Percentiles rank a stretch among this genome's conserved stretches.
These are phyloP conservation scores for Tricholoma flavovirens DNA, from an alignment of 768 basidiomycete genomes.

Conservation along the genomic window DNA sequence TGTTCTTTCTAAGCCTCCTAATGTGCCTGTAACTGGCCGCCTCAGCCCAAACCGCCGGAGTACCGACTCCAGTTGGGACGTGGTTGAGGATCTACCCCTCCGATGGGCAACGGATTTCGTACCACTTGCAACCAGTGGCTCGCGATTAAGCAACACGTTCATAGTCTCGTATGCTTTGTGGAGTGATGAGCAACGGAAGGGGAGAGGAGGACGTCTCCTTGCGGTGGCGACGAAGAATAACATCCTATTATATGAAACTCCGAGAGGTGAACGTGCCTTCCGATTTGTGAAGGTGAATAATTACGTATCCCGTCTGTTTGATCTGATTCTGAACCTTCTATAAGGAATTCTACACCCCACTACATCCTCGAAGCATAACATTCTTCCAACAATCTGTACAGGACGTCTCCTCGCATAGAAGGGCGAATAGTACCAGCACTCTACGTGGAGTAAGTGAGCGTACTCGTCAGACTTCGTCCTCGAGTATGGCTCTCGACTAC, in stretches of 20 bases:
- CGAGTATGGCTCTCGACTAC: constrained; percentile 38
- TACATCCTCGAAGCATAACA: constrained; percentile 55
- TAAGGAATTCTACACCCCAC: constrained; percentile 81
- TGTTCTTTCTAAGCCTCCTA: constrained; percentile 1
- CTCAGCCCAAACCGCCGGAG: constrained; percentile 21
- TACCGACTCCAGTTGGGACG: constrained; percentile 56
- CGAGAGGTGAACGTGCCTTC: constrained; percentile 77
- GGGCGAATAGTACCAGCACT: constrained; percentile 37
- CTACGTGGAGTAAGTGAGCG: constrained; percentile 25
- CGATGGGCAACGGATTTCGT: constrained; percentile 88
- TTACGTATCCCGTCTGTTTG: background rate
- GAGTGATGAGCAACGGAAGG: constrained; percentile 47
- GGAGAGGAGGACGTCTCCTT: constrained; percentile 48
- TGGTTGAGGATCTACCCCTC: constrained; percentile 66
- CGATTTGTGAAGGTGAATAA: constrained; percentile 67
- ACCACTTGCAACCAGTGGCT: constrained; percentile 63
- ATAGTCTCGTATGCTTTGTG: constrained; percentile 67
- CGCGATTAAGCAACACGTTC: constrained; percentile 51
- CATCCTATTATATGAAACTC: constrained; percentile 76
- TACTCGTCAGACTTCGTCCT: constrained; percentile 22
- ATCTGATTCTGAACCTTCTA: constrained; percentile 2
- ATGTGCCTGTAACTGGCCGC: constrained; percentile 10
- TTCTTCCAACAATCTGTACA: constrained; percentile 69
- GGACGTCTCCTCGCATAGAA: constrained; percentile 41
- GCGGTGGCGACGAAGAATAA: constrained; percentile 72